A percentile compares a stretch with the other conserved stretches of the same genome.
These are phyloP conservation scores for Xylaria sp. DNA, from an alignment of 495 filamentous ascomycete genomes.

Conservation along the genomic window DNA sequence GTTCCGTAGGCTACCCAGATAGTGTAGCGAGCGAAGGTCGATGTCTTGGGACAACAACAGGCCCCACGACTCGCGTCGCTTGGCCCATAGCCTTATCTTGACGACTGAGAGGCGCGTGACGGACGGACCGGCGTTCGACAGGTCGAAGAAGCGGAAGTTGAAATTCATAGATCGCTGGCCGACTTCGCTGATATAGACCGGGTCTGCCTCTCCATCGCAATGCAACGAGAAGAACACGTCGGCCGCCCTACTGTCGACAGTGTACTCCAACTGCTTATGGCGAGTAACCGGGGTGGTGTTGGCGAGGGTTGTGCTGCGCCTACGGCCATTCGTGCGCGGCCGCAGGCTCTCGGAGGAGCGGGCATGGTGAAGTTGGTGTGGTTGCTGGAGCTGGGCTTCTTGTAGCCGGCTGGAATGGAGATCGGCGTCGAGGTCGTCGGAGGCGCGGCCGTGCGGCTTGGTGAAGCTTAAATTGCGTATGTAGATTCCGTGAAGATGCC, in stretches of 20 bases:
- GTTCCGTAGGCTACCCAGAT: constrained; percentile 79
- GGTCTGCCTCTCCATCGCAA: constrained; percentile 66
- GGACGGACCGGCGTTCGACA: constrained; percentile 68
- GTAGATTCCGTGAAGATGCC: constrained; percentile 86
- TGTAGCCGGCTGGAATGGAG: constrained; percentile 74
- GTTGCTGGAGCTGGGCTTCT: constrained; percentile 41
- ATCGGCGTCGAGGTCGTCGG: constrained; percentile 85
- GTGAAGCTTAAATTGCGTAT: constrained; percentile 81
- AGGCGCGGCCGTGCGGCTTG: constrained; percentile 71
- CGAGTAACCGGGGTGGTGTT: constrained; percentile 69
- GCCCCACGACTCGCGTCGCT: constrained; percentile 64
- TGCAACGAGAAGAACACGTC: constrained; percentile 92
- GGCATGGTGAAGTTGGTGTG: constrained; percentile 66
- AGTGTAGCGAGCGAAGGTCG: constrained; percentile 74
- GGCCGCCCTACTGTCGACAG: constrained; percentile 73
- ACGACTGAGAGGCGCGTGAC: constrained; percentile 70
- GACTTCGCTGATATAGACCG: constrained; percentile 90
- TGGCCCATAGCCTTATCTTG: constrained; percentile 79
- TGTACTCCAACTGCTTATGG: constrained; percentile 79
- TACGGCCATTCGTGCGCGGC: constrained; percentile 51
- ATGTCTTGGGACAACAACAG: constrained; percentile 76
- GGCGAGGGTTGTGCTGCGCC: constrained; percentile 75
- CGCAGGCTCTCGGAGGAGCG: constrained; percentile 73
- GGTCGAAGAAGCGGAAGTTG: constrained; percentile 85
- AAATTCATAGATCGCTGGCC: constrained; percentile 85